Evolutionary conservation across 768 basidiomycete species (phyloP), one percentile per base, ranked within the genome.

Genomic region (Lactarius evosmus): DNA sequence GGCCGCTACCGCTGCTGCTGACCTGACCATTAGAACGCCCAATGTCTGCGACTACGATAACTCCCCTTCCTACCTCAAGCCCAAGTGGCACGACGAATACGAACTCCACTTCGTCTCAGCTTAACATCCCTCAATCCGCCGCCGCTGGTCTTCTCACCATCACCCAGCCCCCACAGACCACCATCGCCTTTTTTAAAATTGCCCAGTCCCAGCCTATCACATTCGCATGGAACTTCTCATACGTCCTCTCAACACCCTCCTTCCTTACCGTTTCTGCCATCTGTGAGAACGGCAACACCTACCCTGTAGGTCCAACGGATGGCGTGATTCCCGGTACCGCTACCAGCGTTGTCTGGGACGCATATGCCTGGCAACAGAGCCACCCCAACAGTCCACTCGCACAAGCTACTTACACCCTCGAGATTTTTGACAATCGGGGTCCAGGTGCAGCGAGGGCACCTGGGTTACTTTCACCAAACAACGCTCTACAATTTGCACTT

Each of bases 221-320:
- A 25, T 92, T 97, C 73, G 95, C 82, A 12, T 97, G 94, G 95
- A 93, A 93, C 75, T 83, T 93, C 70, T 92, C 91, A 17, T 80
- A 80, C 62, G 78, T 98, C 46, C 76, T 88, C 67, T 82, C 79
- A 46, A 86, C 83, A 0, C 94, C 94, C 0, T 83, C 85, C 3
- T 79, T 80, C 68, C 82, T 96, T 64, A 95, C 94, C 16, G 80
- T 96, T 65, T 84, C 85, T 41, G 94, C 94, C 32, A 80, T 87
- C 50, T 89, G 90, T 74, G 85, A 86, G 16, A 95, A 95, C 71
- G 91, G 91, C 3, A 91, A 91, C 75, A 95, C 93, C 1, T 98
- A 93, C 73, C 84, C 91, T 17, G 90, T 96, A 9, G 93, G 91
- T 2, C 87, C 90, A 2, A 84, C 87, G 6, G 78, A 88, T 69